phyloP scores from a whole-genome alignment of 306 rosid species.

The Cicer bijugum region DNA sequence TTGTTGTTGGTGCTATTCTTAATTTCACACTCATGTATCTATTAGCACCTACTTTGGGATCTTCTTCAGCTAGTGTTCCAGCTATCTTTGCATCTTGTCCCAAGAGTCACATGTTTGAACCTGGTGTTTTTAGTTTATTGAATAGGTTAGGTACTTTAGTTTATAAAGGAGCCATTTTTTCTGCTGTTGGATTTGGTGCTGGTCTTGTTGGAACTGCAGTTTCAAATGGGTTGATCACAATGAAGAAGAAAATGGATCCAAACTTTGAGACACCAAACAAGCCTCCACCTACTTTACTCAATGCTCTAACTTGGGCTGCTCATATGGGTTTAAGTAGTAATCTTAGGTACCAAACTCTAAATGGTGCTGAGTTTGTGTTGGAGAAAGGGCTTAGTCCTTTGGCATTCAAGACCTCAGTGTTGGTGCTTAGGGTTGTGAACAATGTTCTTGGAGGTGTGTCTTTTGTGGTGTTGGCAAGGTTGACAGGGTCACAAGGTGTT shows the following conservation, averaged over 20 bases:
- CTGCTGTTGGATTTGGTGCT: constrained; percentile 72
- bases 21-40: constrained; percentile 91
- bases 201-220: constrained; percentile 72
- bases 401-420: constrained; percentile 79
- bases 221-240: constrained; percentile 69
- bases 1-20: constrained; percentile 84
- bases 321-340: constrained; percentile 91
- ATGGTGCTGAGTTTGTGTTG: constrained; percentile 71
- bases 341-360: constrained; percentile 76
- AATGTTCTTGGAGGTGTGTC: constrained; percentile 89
- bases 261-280: constrained; percentile 76
- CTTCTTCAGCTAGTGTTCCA: constrained; percentile 42
- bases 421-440: constrained; percentile 78
- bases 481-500: constrained; percentile 78
- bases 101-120: constrained; percentile 85
- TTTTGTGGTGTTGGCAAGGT: constrained; percentile 80
- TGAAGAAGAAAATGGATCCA: constrained; percentile 86
- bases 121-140: constrained; percentile 57
- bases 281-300: constrained; percentile 73
- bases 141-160: constrained; percentile 68
- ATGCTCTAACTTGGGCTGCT: constrained; percentile 80
- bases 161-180: constrained; percentile 72
- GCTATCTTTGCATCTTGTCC: constrained; percentile 69
- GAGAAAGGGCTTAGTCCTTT: constrained; percentile 69
- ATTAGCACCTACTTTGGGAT: constrained; percentile 67